Conservation (phyloP, 805 yeast genomes). For the Barnettozyma sucrosica region DNA sequence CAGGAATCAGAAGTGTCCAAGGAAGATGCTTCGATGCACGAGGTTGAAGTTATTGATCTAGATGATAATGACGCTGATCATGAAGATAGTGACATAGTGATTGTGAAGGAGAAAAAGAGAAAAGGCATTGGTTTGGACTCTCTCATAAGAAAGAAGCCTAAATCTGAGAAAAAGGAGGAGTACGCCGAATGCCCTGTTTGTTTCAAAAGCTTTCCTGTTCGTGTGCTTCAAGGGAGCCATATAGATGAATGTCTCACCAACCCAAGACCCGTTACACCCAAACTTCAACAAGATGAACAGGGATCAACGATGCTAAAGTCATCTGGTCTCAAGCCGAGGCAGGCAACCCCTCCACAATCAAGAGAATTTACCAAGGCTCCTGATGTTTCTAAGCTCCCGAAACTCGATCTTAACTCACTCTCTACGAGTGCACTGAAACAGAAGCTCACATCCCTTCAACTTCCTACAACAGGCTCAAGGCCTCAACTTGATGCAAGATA, state of each 20-base stretch:
- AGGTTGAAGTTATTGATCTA: slow-evolving; percentile 13
- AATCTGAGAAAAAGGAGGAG: neutral
- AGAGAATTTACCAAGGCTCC: slow-evolving; percentile 25
- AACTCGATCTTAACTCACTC: slow-evolving; percentile 57
- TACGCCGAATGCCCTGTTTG: slow-evolving; percentile 64
- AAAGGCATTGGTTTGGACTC: slow-evolving; percentile 13
- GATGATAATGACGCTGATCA: slow-evolving; percentile 19
- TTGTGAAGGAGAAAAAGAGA: slow-evolving; percentile 25
- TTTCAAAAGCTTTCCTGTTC: slow-evolving; percentile 41
- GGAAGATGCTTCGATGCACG: neutral
- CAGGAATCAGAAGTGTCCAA: neutral
- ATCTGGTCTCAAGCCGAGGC: neutral
- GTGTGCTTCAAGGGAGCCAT: slow-evolving; percentile 48
- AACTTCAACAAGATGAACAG: slow-evolving; percentile 22
- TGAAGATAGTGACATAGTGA: slow-evolving; percentile 27
- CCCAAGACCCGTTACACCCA: slow-evolving; percentile 9
- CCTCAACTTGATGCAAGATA: slow-evolving; percentile 62
- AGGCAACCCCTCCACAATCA: slow-evolving; percentile 27
- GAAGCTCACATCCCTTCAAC: slow-evolving; percentile 45
- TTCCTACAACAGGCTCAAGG: slow-evolving; percentile 61
- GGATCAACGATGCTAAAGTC: slow-evolving; percentile 3
- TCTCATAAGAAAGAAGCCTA: slow-evolving; percentile 15
- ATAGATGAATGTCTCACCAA: slow-evolving; percentile 50
- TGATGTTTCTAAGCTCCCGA: slow-evolving; percentile 41
- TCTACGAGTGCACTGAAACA: slow-evolving; percentile 55